A percentile compares a stretch with the other conserved stretches of the same genome.
phyloP scores from a whole-genome alignment of 2,329 filamentous ascomycete genomes.

The Apiospora saccharicola region DNA sequence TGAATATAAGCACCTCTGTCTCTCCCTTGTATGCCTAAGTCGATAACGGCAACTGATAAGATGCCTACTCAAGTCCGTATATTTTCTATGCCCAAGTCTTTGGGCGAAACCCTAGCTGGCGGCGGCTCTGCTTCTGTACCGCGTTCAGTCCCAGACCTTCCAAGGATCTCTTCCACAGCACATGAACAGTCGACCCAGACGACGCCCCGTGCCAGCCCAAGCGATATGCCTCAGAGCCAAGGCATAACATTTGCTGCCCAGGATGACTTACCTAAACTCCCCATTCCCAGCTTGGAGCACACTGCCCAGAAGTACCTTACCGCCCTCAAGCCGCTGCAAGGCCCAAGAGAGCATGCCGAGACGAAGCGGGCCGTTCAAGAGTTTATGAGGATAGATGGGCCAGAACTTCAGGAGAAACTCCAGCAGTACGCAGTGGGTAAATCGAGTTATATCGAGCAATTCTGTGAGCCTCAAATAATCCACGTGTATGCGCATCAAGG shows the following conservation, averaged over 20 bases:
- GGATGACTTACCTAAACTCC: conserved; percentile 87
- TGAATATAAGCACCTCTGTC: conserved; percentile 82
- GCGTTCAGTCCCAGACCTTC: conserved; percentile 48
- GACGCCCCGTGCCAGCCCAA: background rate
- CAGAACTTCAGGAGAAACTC: conserved; percentile 84
- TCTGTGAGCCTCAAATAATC: conserved; percentile 71
- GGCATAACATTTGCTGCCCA: conserved; percentile 90
- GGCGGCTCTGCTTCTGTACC: conserved; percentile 47
- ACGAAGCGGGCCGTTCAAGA: conserved; percentile 82
- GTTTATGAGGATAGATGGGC: conserved; percentile 83
- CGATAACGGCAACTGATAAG: conserved; percentile 51
- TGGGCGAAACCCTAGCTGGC: conserved; percentile 72
- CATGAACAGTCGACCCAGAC: background rate
- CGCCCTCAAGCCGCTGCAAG: conserved; percentile 82
- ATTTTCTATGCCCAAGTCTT: conserved; percentile 75
- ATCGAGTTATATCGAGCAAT: conserved; percentile 98
- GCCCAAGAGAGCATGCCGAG: conserved; percentile 80
- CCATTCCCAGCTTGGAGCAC: conserved; percentile 85
- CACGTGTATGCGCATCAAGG: background rate
- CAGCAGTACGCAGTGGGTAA: conserved; percentile 90
- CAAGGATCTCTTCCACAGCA: conserved; percentile 34
- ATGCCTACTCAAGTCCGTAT: conserved; percentile 74
- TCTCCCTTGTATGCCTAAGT: conserved; percentile 76
- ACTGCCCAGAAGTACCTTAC: conserved; percentile 83
- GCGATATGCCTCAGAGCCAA: conserved; percentile 44